Evolutionary conservation across 2,329 filamentous ascomycete genomes (phyloP), one percentile per base, ranked within the genome.

Genomic region (Pseudogymnoascus sp.): DNA sequence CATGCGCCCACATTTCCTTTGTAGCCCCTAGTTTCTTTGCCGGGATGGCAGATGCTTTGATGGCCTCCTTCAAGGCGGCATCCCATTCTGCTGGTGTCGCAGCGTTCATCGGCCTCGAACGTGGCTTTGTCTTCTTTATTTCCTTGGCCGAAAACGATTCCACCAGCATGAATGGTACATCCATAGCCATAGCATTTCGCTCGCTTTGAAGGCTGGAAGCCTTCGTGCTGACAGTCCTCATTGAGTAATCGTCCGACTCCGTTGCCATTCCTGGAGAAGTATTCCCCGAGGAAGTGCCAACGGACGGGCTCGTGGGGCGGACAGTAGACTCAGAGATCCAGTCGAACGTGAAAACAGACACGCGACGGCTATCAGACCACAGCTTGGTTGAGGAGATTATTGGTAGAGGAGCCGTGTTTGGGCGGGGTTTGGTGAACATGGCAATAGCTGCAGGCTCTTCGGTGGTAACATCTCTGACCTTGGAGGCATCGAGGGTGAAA

Each of bases 321-420:
- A 70, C 64, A 10, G 72, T 71, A 6, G 72, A 73, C 56, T 73
- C 72, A 11, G 72, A 69, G n/a, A 74, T 70, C 72, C 72, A 74
- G 44, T 74, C 50, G n/a, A 34, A 56, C 34, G 50, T 34, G 25
- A 56, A 56, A 34, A 34, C n/a, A 3, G 62, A 59, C 63, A 69
- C 37, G 70, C 70, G 56, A 64, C 36, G 7, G 61, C 36, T n/a
- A 67, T 21, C 44, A 64, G 1, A 59, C 72, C 72, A 74, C 7
- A 74, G 67, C 38, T 66, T 65, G 11, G 36, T 66, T 0, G 72
- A 72, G 5, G 53, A 61, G n/a, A 73, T 42, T 16, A 60, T 34
- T 38, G 44, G 59, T 16, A 71, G 44, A 11, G 64, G 37, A 5
- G 50, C 28, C 1, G 25, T 34, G 14, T 12, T 64, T 7, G 34